These are phyloP conservation scores for Mollisiaceae sp. DNA, from an alignment of 2,329 filamentous ascomycete species.

Conservation along the genomic window DNA sequence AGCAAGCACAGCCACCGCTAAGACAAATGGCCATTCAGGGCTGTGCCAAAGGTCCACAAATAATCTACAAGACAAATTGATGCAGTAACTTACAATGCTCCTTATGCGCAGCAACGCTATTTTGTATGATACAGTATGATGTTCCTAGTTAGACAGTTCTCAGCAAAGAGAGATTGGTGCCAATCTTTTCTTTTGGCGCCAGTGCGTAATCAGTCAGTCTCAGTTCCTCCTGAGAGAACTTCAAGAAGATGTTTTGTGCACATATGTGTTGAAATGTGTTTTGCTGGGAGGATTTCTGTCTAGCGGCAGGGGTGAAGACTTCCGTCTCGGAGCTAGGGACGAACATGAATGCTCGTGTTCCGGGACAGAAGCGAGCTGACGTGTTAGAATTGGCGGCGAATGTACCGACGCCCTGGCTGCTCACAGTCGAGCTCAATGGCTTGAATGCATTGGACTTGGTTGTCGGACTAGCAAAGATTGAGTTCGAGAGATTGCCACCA, in stretches of 20 bases:
- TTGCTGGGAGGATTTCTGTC: background rate
- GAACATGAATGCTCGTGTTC: background rate
- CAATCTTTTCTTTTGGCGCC: background rate
- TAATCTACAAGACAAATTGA: too few species aligned
- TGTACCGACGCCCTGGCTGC: background rate
- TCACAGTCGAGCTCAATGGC: background rate
- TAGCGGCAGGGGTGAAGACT: background rate
- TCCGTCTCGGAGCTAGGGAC: background rate
- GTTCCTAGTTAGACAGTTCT: background rate
- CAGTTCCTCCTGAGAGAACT: background rate
- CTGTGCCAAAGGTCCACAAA: too few species aligned
- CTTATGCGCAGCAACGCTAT: too few species aligned
- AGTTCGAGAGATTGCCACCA: background rate
- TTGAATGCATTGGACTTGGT: background rate
- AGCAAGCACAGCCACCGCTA: too few species aligned
- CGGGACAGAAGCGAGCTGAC: background rate
- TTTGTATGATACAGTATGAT: background rate
- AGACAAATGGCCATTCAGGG: too few species aligned
- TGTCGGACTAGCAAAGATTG: background rate
- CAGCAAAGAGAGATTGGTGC: background rate
- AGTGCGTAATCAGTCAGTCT: background rate
- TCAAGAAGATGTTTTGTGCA: background rate
- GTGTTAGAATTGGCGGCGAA: background rate
- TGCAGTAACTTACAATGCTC: too few species aligned
- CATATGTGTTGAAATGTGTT: background rate